Evolutionary conservation across 495 filamentous ascomycete species (phyloP), one percentile per base, ranked within the genome.

Genomic region (Xylaria curta): DNA sequence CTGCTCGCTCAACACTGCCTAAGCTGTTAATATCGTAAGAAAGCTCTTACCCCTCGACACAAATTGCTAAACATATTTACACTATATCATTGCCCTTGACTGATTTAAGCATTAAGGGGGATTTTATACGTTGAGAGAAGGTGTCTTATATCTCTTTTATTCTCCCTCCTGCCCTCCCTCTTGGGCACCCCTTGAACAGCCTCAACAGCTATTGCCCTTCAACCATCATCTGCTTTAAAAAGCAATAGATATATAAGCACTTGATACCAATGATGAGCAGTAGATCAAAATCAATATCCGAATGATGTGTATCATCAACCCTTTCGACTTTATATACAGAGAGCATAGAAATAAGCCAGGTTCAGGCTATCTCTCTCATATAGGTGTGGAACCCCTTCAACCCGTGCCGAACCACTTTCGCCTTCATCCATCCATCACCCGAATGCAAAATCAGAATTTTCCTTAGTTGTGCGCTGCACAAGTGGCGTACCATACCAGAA

Each of bases 251-350:
- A 31, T 28, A 56, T 31, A 56, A 8, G 28, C 24, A 31, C 26
- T 31, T 56, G 19, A 56, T 2, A 4, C 53, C 1, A 28, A 28
- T 56, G 15, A 56, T 56, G 28, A 15, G 5, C 13, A 31, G 12
- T 17, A 15, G 13, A 1, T 4, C 53, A 17, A 31, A 56, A 15
- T 17, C 15, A 4, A 17, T 7, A 31, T 17, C 26, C 26, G 6
- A 62, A 62, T 10, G 19, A 38, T 44, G 60, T 42, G 53, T 31
- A 56, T 56, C 26, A 62, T 42, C 60, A 24, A 17, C 10, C 9
- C 10, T 62, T 44, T 44, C 21, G 26, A 62, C 38, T 21, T 62
- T 44, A 62, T 62, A 28, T 62, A 62, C 60, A 62, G 5, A 42
- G n/a, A 26, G 38, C 38, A 62, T 44, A 62, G n/a, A 44, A 24